phyloP scores from a whole-genome alignment of 805 yeast species.

The Sugiyamaella lignohabitans region DNA sequence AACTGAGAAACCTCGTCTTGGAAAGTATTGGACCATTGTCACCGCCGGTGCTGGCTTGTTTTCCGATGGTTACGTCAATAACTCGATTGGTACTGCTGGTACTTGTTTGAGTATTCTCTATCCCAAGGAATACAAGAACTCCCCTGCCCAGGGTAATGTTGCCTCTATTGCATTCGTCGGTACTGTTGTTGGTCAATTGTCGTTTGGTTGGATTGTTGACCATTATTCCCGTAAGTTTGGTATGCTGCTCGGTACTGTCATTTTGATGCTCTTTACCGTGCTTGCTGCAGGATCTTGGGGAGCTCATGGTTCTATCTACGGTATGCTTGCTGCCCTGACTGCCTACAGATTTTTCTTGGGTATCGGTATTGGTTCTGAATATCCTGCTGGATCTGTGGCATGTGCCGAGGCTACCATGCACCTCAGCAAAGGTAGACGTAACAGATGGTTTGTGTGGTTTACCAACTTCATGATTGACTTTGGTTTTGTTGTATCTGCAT shows the following conservation, averaged over 20 bases:
- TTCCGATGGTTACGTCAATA: constrained; percentile 89
- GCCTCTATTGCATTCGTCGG: constrained; percentile 89
- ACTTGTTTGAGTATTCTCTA: constrained; percentile 64
- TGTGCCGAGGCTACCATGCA: constrained; percentile 84
- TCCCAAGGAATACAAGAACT: constrained; percentile 52
- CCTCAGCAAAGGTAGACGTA: constrained; percentile 75
- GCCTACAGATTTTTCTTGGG: constrained; percentile 84
- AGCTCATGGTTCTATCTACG: constrained; percentile 55
- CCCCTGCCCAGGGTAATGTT: constrained; percentile 71
- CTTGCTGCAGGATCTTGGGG: constrained; percentile 89
- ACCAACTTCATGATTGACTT: constrained; percentile 81
- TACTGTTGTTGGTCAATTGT: constrained; percentile 77
- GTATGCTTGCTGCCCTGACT: constrained; percentile 77
- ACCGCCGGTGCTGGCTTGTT: constrained; percentile 90
- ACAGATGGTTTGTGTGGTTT: constrained; percentile 83
- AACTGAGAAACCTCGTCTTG: constrained; percentile 8
- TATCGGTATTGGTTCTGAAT: constrained; percentile 90
- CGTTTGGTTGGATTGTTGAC: constrained; percentile 78
- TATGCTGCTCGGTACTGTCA: constrained; percentile 70
- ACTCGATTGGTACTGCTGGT: constrained; percentile 70
- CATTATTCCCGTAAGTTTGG: constrained; percentile 73
- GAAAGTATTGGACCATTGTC: constrained; percentile 58
- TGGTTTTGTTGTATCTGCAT: constrained; percentile 78
- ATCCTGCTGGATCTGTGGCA: constrained; percentile 89
- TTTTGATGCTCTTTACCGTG: constrained; percentile 72